phyloP scores from a whole-genome alignment of 2,329 filamentous ascomycete genomes.

The Pseudopithomyces maydicus region DNA sequence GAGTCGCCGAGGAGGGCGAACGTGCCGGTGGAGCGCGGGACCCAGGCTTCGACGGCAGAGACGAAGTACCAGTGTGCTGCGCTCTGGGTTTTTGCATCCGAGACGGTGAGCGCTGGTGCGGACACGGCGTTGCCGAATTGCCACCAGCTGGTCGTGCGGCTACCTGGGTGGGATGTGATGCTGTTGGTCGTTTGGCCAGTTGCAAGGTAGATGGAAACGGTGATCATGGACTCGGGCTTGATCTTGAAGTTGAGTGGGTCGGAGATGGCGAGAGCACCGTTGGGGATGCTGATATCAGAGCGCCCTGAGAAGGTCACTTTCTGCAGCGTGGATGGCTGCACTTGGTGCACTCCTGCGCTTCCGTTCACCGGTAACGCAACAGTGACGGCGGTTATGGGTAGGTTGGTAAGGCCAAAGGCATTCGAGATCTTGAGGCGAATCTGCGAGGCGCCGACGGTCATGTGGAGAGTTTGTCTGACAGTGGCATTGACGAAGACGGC shows the following conservation, averaged over 20 bases:
- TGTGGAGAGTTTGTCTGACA: constrained; percentile 68
- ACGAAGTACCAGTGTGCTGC: constrained; percentile 62
- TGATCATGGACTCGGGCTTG: constrained; percentile 57
- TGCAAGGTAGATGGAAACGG: constrained; percentile 63
- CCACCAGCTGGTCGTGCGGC: constrained; percentile 66
- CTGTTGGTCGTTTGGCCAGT: constrained; percentile 60
- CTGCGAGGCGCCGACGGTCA: constrained; percentile 61
- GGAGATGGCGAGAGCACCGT: constrained; percentile 63
- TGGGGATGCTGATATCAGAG: constrained; percentile 56
- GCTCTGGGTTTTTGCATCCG: constrained; percentile 40
- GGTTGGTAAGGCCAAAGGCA: constrained; percentile 64
- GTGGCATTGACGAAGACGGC: constrained; percentile 66
- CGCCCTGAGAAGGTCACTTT: constrained; percentile 64
- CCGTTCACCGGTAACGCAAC: constrained; percentile 62
- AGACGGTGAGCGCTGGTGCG: constrained; percentile 53
- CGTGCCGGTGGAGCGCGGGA: constrained; percentile 49
- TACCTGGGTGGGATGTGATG: constrained; percentile 70
- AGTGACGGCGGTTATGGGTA: constrained; percentile 64
- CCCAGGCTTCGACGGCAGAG: constrained; percentile 61
- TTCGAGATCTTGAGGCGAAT: constrained; percentile 70
- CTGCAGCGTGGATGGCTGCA: constrained; percentile 59
- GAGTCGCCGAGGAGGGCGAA: constrained; percentile 66
- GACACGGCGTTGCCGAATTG: constrained; percentile 62
- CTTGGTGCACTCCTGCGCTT: constrained; percentile 57
- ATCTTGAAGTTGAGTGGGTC: constrained; percentile 65